phyloP scores from a whole-genome alignment of 2,329 filamentous ascomycete genomes.

The Stagonosporopsis chrysanthemi region DNA sequence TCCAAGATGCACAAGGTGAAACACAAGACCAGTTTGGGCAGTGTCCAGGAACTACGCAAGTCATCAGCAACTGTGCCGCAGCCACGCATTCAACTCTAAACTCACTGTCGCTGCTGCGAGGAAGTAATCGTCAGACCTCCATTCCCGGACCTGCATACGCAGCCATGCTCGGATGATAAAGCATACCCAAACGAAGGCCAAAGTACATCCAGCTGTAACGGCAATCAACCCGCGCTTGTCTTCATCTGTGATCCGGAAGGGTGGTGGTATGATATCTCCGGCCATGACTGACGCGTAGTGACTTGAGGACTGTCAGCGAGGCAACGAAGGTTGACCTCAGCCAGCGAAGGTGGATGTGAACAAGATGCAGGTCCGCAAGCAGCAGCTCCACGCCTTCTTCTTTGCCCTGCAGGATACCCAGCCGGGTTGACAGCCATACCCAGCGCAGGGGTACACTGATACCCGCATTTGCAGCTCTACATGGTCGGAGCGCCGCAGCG shows the following conservation, averaged over 20 bases:
- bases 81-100: neutral
- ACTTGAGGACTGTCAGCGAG: constrained; percentile 8
- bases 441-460: constrained; percentile 17
- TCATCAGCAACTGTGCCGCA: constrained; percentile 19
- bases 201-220: constrained; percentile 35
- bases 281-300: constrained; percentile 25
- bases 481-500: constrained; percentile 11
- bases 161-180: constrained; percentile 42
- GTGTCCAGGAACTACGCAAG: constrained; percentile 35
- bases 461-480: constrained; percentile 9
- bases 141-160: constrained; percentile 37
- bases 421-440: constrained; percentile 9
- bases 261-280: constrained; percentile 33
- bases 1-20: constrained; percentile 36
- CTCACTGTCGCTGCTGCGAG: constrained; percentile 34
- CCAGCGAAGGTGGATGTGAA: constrained; percentile 10
- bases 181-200: constrained; percentile 43
- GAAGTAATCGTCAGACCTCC: constrained; percentile 43
- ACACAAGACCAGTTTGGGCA: constrained; percentile 34
- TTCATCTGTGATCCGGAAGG: constrained; percentile 38
- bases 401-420: constrained; percentile 15
- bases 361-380: constrained; percentile 7
- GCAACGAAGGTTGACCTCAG: constrained; percentile 8
- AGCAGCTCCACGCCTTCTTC: constrained; percentile 14
- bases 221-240: constrained; percentile 47